phyloP scores from a whole-genome alignment of 2,329 filamentous ascomycete species.

The Curvularia sp. region DNA sequence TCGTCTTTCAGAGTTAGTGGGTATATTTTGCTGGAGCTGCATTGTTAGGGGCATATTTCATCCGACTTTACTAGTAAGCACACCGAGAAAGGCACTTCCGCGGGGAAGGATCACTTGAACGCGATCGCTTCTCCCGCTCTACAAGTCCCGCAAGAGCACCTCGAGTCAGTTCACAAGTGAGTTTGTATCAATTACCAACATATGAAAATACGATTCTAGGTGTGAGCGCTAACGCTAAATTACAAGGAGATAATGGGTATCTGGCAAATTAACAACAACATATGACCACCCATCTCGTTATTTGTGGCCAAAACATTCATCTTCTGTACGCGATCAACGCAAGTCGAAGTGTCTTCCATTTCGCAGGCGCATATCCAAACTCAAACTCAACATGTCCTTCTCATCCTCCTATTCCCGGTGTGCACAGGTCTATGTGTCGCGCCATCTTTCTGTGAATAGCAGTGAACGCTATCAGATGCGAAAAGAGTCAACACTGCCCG shows the following conservation, averaged over 20 bases:
- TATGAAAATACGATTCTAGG: background rate
- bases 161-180: background rate
- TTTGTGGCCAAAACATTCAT: slow-evolving; percentile 3
- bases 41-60: too few relatives aligned
- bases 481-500: slow-evolving; percentile 26
- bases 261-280: slow-evolving; percentile 21
- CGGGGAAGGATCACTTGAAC: slow-evolving; percentile 30
- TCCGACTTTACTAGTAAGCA: too few relatives aligned
- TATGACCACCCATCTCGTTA: slow-evolving; percentile 3
- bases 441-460: background rate
- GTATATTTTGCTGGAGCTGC: too few relatives aligned
- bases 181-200: background rate
- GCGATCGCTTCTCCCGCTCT: background rate
- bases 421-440: background rate
- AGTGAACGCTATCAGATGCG: slow-evolving; percentile 17
- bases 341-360: background rate
- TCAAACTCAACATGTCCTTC: background rate
- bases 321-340: background rate
- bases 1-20: too few relatives aligned
- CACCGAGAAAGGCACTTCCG: slow-evolving; percentile 16
- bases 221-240: background rate
- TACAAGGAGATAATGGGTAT: slow-evolving; percentile 25
- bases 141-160: background rate
- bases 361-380: background rate
- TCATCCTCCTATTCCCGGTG: background rate